Conservation (phyloP, 73 alveolate species). For the Blepharisma stoltei region DNA sequence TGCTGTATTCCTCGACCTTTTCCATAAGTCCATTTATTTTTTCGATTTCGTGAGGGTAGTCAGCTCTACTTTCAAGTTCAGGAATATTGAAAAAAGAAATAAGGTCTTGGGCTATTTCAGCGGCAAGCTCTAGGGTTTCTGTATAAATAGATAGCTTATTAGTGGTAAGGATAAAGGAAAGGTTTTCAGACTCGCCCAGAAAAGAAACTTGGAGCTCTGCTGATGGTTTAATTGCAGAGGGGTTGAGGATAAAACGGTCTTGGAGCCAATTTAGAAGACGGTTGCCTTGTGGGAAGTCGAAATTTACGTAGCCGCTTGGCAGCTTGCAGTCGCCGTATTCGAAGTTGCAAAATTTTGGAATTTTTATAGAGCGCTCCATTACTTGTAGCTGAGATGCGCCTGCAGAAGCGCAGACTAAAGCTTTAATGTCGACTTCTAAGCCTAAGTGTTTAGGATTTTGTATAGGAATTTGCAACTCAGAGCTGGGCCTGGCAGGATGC, state of each 20-base stretch:
- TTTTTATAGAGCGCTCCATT: not conserved
- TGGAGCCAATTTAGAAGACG: not conserved
- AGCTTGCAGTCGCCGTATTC: not conserved
- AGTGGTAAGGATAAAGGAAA: not conserved
- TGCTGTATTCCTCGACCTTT: conserved; percentile 57
- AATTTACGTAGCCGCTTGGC: not conserved
- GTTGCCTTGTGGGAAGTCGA: not conserved
- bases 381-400: not conserved
- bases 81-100: conserved; percentile 51
- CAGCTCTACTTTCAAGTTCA: conserved; percentile 51
- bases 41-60: conserved; percentile 57
- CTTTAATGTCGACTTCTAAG: conserved; percentile 65
- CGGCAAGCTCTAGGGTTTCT: conserved; percentile 81
- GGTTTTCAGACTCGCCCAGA: not conserved
- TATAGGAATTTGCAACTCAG: conserved; percentile 58
- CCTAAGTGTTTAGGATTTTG: conserved; percentile 67
- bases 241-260: not conserved
- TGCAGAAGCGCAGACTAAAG: conserved; percentile 64
- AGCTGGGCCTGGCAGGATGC: conserved; percentile 68
- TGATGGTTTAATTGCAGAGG: not conserved
- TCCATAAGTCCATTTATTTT: conserved; percentile 40
- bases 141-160: conserved; percentile 46
- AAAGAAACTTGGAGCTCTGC: not conserved
- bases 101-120: conserved; percentile 77
- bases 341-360: conserved; percentile 17